Evolutionary conservation across 495 filamentous ascomycete species (phyloP).

Genomic region (Chlorociboria aeruginascens): DNA sequence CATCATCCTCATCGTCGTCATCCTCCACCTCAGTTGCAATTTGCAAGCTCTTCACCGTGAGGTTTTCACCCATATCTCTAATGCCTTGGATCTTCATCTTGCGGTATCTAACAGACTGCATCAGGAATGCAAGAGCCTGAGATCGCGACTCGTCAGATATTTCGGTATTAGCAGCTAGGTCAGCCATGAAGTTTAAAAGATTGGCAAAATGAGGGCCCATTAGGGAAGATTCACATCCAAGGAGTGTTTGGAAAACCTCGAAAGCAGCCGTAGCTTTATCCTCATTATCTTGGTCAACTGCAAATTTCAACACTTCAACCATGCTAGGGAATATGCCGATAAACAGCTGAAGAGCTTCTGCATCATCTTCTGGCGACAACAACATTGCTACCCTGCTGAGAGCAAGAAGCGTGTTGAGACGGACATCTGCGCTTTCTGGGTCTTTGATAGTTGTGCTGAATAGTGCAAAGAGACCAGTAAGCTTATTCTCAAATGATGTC

Average conservation of each 20-base stretch:
- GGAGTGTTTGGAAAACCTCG: constrained; percentile 92
- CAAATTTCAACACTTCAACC: constrained; percentile 78
- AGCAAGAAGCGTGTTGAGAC: constrained; percentile 90
- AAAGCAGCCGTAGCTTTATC: constrained; percentile 81
- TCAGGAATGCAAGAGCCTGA: constrained; percentile 86
- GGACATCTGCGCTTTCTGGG: constrained; percentile 79
- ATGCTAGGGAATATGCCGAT: constrained; percentile 73
- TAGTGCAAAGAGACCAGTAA: constrained; percentile 64
- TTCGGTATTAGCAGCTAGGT: constrained; percentile 61
- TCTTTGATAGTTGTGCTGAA: constrained; percentile 84
- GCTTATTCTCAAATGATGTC: constrained; percentile 63
- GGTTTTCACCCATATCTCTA: constrained; percentile 61
- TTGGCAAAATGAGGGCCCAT: constrained; percentile 79
- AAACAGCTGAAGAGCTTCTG: constrained; percentile 55
- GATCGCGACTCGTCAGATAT: constrained; percentile 73
- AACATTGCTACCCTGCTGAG: constrained; percentile 80
- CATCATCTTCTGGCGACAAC: constrained; percentile 75
- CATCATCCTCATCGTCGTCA: constrained; percentile 73
- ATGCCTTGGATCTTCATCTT: constrained; percentile 91
- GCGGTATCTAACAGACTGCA: constrained; percentile 81
- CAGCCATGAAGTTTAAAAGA: constrained; percentile 87
- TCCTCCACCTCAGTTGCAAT: constrained; percentile 77
- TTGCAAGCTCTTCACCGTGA: constrained; percentile 73
- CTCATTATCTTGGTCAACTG: constrained; percentile 67
- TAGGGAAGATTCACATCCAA: constrained; percentile 79